A percentile compares a stretch with the other conserved stretches of the same genome.
Conservation (phyloP, 148 eudicot species). For the Dianthus caryophyllus region DNA sequence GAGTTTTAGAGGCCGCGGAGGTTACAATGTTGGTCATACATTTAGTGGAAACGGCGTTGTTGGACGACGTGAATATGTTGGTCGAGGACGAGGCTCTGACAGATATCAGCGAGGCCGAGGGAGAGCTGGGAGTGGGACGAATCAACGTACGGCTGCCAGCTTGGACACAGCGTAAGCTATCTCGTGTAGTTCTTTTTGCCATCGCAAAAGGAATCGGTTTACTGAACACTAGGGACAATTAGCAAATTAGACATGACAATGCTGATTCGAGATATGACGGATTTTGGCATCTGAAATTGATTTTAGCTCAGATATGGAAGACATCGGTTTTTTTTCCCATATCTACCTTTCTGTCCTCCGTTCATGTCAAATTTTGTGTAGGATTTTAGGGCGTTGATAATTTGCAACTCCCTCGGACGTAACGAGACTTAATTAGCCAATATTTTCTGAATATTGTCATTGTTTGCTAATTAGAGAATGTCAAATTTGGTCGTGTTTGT, state of each 20-base stretch:
- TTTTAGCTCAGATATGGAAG: neutral
- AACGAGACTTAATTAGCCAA: neutral
- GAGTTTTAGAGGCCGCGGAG: slow-evolving; percentile 48
- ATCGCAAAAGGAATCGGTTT: neutral
- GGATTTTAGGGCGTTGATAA: neutral
- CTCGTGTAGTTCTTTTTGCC: slow-evolving; percentile 12
- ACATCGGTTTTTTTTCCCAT: neutral
- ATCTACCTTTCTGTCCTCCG: neutral
- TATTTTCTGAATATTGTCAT: neutral
- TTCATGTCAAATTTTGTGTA: slow-evolving; percentile 1
- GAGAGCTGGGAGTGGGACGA: slow-evolving; percentile 37
- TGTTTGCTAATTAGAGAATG: too few relatives aligned
- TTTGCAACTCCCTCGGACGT: neutral
- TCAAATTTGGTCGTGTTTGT: too few relatives aligned
- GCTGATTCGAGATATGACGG: neutral
- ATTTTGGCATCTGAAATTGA: neutral
- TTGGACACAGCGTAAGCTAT: neutral
- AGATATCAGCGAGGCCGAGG: slow-evolving; percentile 52
- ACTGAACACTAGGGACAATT: neutral
- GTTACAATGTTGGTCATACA: slow-evolving; percentile 38
- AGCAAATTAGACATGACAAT: neutral
- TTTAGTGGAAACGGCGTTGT: slow-evolving; percentile 45
- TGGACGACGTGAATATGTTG: slow-evolving; percentile 41
- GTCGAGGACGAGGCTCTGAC: slow-evolving; percentile 38
- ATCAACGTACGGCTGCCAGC: slow-evolving; percentile 2